Conservation (phyloP, 2,329 filamentous ascomycete genomes). For the Aspergillus sergii region DNA sequence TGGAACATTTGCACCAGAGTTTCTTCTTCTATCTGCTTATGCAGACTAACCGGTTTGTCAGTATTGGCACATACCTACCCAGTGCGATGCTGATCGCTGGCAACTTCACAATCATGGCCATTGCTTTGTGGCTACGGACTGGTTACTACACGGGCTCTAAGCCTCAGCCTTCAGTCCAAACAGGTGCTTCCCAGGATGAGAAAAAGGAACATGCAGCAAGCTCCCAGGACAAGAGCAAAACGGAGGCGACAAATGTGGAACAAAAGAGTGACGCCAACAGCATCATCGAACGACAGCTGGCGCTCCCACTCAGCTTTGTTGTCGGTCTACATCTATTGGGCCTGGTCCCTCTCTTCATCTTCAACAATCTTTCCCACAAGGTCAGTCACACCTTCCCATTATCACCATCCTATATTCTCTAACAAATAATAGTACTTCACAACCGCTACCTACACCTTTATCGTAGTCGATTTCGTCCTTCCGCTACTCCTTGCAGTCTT, state of each 20-base stretch:
- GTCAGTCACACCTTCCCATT: constrained; percentile 52
- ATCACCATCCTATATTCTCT: constrained; percentile 10
- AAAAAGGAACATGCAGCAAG: constrained; percentile 21
- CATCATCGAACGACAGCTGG: constrained; percentile 43
- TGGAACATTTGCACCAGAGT: constrained; percentile 96
- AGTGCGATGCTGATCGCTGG: constrained; percentile 96
- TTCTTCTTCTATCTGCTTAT: constrained; percentile 99
- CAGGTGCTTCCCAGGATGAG: constrained; percentile 35
- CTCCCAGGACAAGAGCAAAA: constrained; percentile 16
- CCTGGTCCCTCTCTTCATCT: constrained; percentile 79
- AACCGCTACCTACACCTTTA: constrained; percentile 61
- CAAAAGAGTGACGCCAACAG: constrained; percentile 22
- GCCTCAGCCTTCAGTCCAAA: constrained; percentile 7
- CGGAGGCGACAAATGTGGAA: constrained; percentile 12
- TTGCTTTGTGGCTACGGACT: constrained; percentile 90
- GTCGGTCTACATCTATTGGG: constrained; percentile 74
- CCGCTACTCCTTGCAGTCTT: constrained; percentile 60
- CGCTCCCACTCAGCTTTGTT: constrained; percentile 68
- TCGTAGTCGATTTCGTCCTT: constrained; percentile 57
- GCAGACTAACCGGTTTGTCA: constrained; percentile 89
- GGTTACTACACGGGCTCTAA: constrained; percentile 55
- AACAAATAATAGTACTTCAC: constrained; percentile 56
- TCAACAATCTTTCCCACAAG: constrained; percentile 70
- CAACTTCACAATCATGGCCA: constrained; percentile 94
- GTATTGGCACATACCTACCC: constrained; percentile 94